A percentile compares a stretch with the other conserved stretches of the same genome.
These are phyloP conservation scores for Setaria italica DNA, from an alignment of 202 grass and related monocot genomes.

Conservation along the genomic window DNA sequence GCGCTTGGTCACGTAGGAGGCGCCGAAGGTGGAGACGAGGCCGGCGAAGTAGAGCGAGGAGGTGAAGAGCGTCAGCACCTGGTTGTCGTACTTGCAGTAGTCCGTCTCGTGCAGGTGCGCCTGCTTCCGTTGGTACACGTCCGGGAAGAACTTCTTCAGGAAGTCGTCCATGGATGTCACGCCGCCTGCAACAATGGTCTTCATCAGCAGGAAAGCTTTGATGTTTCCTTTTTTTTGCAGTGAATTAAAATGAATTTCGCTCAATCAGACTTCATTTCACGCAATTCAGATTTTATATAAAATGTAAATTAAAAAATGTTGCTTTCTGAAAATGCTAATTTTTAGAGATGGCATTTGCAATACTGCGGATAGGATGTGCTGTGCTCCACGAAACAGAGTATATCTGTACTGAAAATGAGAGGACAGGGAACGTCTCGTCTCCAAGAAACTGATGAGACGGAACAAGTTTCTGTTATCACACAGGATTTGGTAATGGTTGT, in stretches of 20 bases:
- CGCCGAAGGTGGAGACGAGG: constrained; percentile 88
- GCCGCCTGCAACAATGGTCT: constrained; percentile 52
- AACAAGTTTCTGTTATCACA: background rate
- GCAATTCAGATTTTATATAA: no score
- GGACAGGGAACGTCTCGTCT: background rate
- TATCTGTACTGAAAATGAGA: background rate
- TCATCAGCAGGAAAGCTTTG: background rate
- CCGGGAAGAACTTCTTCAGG: constrained; percentile 79
- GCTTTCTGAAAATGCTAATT: background rate
- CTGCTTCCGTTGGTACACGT: constrained; percentile 72
- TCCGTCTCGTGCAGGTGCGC: constrained; percentile 74
- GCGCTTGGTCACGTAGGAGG: constrained; percentile 68
- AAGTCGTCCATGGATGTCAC: constrained; percentile 99
- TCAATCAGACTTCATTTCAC: no score
- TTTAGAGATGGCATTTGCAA: background rate
- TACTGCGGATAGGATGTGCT: background rate
- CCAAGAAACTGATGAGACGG: background rate
- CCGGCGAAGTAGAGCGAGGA: constrained; percentile 95
- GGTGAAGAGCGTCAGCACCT: constrained; percentile 93
- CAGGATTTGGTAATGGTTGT: background rate
- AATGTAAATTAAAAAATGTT: no score
- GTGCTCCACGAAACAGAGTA: background rate
- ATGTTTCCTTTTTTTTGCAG: background rate
- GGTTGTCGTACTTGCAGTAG: constrained; percentile 99
- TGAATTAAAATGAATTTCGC: background rate